Evolutionary conservation across 2,329 filamentous ascomycete species (phyloP), one percentile per base, ranked within the genome.

Genomic region (Sporothrix brasiliensis): DNA sequence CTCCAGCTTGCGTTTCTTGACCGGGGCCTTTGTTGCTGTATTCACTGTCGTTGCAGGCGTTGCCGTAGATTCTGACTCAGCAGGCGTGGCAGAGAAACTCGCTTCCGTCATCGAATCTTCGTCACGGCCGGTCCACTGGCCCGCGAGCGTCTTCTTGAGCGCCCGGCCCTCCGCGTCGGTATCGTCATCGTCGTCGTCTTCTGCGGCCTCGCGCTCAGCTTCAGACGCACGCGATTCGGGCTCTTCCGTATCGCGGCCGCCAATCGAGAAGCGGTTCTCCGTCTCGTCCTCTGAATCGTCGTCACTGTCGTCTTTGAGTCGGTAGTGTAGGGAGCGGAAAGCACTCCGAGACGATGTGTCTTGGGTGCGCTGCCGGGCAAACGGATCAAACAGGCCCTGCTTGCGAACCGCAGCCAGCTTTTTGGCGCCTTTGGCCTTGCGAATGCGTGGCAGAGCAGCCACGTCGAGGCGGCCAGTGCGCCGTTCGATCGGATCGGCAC

Each of bases 221-320:
- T 70, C 70, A 0, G 60, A 70, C 4, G 66, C 49, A 3, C 70
- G 69, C 50, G 92, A 97, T 72, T 95, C 94, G 47, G 89, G 89
- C 74, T 95, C 94, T 77, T 97, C 94, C 0, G 92, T 96, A 34
- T 67, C 53, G 14, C 65, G 61, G 27, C 27, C 63, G 9, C 27
- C 61, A 19, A 67, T 21, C 4, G 63, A 66, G 27, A 66, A 66
- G 10, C 63, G 63, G 61, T 87, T 87, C 73, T 88, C 86, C 1
- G 80, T 82, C 70, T 97, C 93, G 74, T 96, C 94, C 74, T 97
- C 94, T 0, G 93, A 96, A 78, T 97, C 92, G n/a, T 91, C 91
- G 54, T 92, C 70, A 73, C 91, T 91, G 73, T 91, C 88, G 77
- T 91, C 87, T 74, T 91, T 87, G 73, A 95, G 84, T 47, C 89